These are phyloP conservation scores for Tanacetum coccineum DNA, from an alignment of 129 eudicot genomes.

Conservation along the genomic window DNA sequence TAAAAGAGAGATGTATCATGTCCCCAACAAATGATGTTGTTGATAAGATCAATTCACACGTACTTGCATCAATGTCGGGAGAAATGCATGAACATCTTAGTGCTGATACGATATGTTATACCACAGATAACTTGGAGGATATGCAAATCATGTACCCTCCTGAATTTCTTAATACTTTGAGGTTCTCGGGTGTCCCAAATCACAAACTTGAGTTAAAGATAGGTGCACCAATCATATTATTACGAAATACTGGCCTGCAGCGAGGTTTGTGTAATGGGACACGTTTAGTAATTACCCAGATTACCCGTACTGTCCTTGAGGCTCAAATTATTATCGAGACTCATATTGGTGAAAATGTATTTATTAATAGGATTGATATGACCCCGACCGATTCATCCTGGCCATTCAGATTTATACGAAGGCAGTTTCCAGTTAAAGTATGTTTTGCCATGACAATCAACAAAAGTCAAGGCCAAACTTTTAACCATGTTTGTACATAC, in stretches of 20 bases:
- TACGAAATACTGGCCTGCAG: neutral
- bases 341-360: neutral
- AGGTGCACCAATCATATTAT: conserved; percentile 3
- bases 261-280: neutral
- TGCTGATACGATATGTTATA: neutral
- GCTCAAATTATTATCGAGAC: neutral
- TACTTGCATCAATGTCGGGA: neutral
- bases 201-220: neutral
- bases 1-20: neutral
- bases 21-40: neutral
- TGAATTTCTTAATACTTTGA: neutral
- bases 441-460: conserved; percentile 25
- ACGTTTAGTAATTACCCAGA: neutral
- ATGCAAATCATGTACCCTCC: conserved; percentile 2
- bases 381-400: neutral
- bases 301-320: neutral
- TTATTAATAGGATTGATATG: neutral
- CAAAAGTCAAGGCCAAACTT: conserved; percentile 21
- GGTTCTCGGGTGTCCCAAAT: conserved; percentile 6
- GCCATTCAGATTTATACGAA: neutral
- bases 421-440: conserved; percentile 11
- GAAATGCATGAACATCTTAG: neutral
- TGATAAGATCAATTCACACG: conserved; percentile 5
- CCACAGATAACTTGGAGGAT: neutral
- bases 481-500: neutral